Evolutionary conservation across 164 flowering plant genomes (phyloP).

Genomic region (Annona squamosa): DNA sequence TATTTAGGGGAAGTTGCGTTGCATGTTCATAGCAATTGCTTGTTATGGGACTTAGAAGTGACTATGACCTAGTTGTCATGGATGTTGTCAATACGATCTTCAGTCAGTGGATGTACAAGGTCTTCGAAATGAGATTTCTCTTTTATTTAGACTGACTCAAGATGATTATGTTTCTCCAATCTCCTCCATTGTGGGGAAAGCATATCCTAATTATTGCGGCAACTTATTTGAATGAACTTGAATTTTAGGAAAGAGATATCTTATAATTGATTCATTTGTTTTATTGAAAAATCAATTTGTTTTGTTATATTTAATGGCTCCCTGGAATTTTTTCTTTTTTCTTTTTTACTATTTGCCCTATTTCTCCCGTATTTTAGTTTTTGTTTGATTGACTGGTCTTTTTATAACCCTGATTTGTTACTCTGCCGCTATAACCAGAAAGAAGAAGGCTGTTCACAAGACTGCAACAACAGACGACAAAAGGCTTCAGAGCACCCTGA

Average conservation of each 20-base stretch:
- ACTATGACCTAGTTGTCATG: too few relatives aligned
- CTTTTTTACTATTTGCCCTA: neutral
- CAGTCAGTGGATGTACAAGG: neutral
- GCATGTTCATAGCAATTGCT: too few relatives aligned
- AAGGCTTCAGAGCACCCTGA: constrained; percentile 84
- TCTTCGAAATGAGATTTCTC: too few relatives aligned
- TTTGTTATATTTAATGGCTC: neutral
- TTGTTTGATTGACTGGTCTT: neutral
- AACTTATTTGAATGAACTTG: neutral
- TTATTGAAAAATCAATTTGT: too few relatives aligned
- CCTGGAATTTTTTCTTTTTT: neutral
- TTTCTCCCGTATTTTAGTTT: neutral
- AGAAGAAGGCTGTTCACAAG: constrained; percentile 97
- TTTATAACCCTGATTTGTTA: neutral
- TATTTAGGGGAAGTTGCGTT: too few relatives aligned
- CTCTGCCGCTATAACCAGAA: constrained; percentile 29
- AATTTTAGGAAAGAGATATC: neutral
- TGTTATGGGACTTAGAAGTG: too few relatives aligned
- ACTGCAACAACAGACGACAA: constrained; percentile 89
- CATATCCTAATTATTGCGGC: too few relatives aligned
- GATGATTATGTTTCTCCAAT: too few relatives aligned
- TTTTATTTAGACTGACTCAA: too few relatives aligned
- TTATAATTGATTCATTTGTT: too few relatives aligned
- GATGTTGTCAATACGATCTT: neutral
- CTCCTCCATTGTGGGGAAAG: neutral